Base-by-base conservation (phyloP, 768 basidiomycete genomes). In the Termitomyces heimii region DNA sequence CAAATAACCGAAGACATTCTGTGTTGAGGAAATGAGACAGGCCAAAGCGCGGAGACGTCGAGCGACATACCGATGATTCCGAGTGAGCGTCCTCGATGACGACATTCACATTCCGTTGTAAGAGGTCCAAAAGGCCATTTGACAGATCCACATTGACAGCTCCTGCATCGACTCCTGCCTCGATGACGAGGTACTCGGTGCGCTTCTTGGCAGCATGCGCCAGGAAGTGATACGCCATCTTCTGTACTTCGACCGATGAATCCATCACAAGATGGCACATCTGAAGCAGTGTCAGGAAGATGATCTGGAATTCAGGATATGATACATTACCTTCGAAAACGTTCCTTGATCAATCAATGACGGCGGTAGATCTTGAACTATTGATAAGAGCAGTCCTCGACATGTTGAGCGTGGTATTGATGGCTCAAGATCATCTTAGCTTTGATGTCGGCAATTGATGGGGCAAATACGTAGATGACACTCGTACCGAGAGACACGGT, bases 181-280 rank as follows among this genome's bases (percentile, higher is more conserved):
- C 93, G 37, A 98, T 82, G 28, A 97, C 92, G 43, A 94, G 76
- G 57, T 89, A 72, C 55, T 94, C 89, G 0, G 94, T 96, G 35
- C 83, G 79, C 65, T 84, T 88, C 62, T 75, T 75, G 20, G 93
- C 86, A 12, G 91, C 87, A 45, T 76, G 76, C 35, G 77, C 80
- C 26, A 96, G 76, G 2, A 97, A 76, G 44, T 80, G 76, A 66
- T 94, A 94, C 0, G 88, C 82, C 73, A 87, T 85, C 66, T 83
- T 83, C 66, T 94, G 93, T 2, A 94, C 85, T 24, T 82, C 77
- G 4, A 63, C 55, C 1, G 78, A 80, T 65, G 77, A 18, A 78
- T 94, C 91, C 18, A 75, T 75, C 18, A 98, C 72, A 7, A 97
- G 76, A 65, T 92, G 86, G 58, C 85, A 87, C 80, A 95, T 88